Base-by-base conservation (phyloP, 73 alveolate species). In the Tetrahymena malaccensis region DNA sequence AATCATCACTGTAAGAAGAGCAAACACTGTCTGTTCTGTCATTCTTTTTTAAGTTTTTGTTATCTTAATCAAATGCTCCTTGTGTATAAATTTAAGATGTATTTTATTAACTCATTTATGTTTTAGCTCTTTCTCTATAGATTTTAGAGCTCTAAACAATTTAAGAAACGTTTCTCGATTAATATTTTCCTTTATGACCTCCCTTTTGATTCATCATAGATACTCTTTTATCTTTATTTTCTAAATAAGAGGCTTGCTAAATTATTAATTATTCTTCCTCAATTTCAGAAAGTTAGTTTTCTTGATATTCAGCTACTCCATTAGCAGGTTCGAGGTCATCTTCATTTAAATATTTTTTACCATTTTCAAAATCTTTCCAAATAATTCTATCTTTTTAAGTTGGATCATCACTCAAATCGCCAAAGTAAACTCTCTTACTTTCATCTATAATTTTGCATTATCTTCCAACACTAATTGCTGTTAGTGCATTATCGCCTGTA, bases 401-500 rank as follows among this genome's bases (percentile, higher is more conserved):
- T 17, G 43, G 43, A 50, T 84, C 94, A 31, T 95, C 97, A 94
- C 96, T 94, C 10, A 95, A 33, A 40, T 94, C 96, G 25, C 97
- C 97, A 25, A 95, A 93, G 84, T 95, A 95, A 13, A 95, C 97
- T 94, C 96, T 93, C 21, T 93, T 43, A 17, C 40, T 56, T 40
- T 58, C 93, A 93, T 85, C 94, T 33, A 93, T 1, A 43, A 97
- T 85, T 33, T 96, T 56, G 85, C 98, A 97, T 95, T 98, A 96
- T 94, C 98, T 96, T 43, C 98, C 98, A 34, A 98, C 99, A 94
- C 98, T 94, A 85, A 98, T 97, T 44, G 99, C 99, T n/a, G 99
- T 98, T 34, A 98, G 95, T 34, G 96, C 97, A 96, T 98, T 98
- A 96, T 98, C 99, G 27, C 99, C 99, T 27, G 99, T 98, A 1